phyloP scores from a whole-genome alignment of 495 filamentous ascomycete species.

The Talaromyces borbonicus region DNA sequence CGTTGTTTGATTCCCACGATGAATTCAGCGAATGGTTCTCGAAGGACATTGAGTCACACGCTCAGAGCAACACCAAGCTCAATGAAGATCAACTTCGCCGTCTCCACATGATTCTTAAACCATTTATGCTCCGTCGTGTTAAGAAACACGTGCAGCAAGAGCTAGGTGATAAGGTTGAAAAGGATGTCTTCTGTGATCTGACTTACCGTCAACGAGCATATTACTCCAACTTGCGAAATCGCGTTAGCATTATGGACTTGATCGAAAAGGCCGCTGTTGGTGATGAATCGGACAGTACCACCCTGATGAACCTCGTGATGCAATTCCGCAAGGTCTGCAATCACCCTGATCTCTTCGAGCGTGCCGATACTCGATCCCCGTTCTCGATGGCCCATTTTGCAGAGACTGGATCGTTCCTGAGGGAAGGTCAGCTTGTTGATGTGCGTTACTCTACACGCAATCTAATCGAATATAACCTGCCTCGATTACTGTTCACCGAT shows the following conservation, averaged over 20 bases:
- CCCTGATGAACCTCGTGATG: conserved; percentile 98
- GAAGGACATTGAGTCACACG: conserved; percentile 97
- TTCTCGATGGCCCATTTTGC: conserved; percentile 76
- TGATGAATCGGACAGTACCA: conserved; percentile 89
- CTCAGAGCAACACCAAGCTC: conserved; percentile 95
- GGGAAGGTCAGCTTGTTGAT: conserved; percentile 71
- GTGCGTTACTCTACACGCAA: conserved; percentile 83
- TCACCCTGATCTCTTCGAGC: conserved; percentile 93
- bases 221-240: conserved; percentile 82
- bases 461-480: conserved; percentile 72
- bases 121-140: conserved; percentile 97
- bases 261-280: conserved; percentile 95
- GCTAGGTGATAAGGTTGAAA: conserved; percentile 95
- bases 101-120: conserved; percentile 97
- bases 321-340: conserved; percentile 99
- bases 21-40: conserved; percentile 99
- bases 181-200: conserved; percentile 91
- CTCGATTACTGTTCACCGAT: conserved; percentile 65
- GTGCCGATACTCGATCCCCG: conserved; percentile 82
- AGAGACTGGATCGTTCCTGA: conserved; percentile 87
- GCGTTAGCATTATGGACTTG: conserved; percentile 96
- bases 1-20: conserved; percentile 94
- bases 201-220: conserved; percentile 96
- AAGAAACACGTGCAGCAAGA: conserved; percentile 99
- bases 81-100: conserved; percentile 96